A percentile compares a stretch with the other conserved stretches of the same genome.
These are phyloP conservation scores for Epichloe festucae DNA, from an alignment of 2,329 filamentous ascomycete genomes.

Conservation along the genomic window DNA sequence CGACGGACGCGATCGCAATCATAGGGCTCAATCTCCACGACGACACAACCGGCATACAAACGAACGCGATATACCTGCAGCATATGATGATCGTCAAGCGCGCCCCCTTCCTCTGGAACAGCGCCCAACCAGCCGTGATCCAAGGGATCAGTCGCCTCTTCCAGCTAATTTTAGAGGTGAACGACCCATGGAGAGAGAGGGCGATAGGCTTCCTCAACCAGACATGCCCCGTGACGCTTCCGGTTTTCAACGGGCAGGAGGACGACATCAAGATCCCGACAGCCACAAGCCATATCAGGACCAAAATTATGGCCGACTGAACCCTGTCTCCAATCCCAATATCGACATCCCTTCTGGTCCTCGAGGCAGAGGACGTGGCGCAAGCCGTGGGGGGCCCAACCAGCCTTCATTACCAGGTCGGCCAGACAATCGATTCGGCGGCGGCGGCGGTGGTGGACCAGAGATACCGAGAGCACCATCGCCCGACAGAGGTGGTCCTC, in stretches of 20 bases:
- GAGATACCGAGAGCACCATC: slow-evolving; percentile 31
- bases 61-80: slow-evolving; percentile 20
- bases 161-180: slow-evolving; percentile 20
- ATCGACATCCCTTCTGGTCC: slow-evolving; percentile 43
- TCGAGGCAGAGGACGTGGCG: slow-evolving; percentile 34
- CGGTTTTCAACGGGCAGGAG: slow-evolving; percentile 23
- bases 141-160: slow-evolving; percentile 20
- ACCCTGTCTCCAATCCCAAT: slow-evolving; percentile 29
- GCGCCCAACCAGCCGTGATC: slow-evolving; percentile 18
- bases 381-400: slow-evolving; percentile 23
- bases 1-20: slow-evolving; percentile 29
- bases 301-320: slow-evolving; percentile 50
- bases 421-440: slow-evolving; percentile 28
- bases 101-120: slow-evolving; percentile 26
- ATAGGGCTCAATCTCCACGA: slow-evolving; percentile 36
- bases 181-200: slow-evolving; percentile 26
- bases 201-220: slow-evolving; percentile 13
- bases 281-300: slow-evolving; percentile 41
- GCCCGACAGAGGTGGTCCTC: slow-evolving; percentile 31
- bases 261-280: slow-evolving; percentile 32
- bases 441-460: slow-evolving; percentile 14
- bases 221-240: slow-evolving; percentile 29
- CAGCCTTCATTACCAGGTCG: slow-evolving; percentile 23
- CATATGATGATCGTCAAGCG: slow-evolving; percentile 34
- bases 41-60: slow-evolving; percentile 20